Conservation (phyloP, 345 rosid species). For the Litchi chinensis region DNA sequence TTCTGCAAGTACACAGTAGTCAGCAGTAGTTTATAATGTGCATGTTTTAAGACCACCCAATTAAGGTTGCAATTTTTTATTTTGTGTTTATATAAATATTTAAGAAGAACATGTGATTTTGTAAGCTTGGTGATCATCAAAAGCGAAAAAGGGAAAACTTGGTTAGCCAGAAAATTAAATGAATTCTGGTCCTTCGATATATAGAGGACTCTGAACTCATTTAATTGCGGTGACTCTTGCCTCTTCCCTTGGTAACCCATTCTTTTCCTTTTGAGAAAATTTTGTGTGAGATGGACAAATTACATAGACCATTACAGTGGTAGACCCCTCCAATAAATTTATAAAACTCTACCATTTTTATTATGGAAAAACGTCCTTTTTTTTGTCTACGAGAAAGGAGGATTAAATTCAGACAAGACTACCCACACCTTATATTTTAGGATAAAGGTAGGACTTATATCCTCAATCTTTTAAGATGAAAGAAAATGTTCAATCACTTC, state of each 20-base stretch:
- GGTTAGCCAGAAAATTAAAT: constrained; percentile 5
- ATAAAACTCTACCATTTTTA: not conserved
- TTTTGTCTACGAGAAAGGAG: no score
- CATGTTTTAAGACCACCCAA: not conserved
- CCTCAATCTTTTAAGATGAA: no score
- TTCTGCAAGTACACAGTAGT: no score
- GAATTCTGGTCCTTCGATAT: not conserved
- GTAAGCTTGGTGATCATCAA: not conserved
- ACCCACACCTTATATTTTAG: no score
- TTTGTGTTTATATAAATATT: not conserved
- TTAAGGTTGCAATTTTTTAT: not conserved
- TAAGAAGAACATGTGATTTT: constrained; percentile 14
- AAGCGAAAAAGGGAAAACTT: not conserved
- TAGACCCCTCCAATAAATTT: no score
- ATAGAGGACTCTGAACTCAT: not conserved
- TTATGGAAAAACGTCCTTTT: no score
- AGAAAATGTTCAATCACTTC: no score
- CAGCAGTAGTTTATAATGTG: not conserved
- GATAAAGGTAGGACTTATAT: no score
- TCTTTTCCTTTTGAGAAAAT: not conserved
- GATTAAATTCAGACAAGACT: no score
- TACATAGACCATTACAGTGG: no score
- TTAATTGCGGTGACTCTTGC: constrained; percentile 12
- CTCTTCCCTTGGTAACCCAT: not conserved
- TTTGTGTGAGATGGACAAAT: not conserved